Conservation (phyloP, 2,329 filamentous ascomycete genomes). For the Aspergillus fumigatus region DNA sequence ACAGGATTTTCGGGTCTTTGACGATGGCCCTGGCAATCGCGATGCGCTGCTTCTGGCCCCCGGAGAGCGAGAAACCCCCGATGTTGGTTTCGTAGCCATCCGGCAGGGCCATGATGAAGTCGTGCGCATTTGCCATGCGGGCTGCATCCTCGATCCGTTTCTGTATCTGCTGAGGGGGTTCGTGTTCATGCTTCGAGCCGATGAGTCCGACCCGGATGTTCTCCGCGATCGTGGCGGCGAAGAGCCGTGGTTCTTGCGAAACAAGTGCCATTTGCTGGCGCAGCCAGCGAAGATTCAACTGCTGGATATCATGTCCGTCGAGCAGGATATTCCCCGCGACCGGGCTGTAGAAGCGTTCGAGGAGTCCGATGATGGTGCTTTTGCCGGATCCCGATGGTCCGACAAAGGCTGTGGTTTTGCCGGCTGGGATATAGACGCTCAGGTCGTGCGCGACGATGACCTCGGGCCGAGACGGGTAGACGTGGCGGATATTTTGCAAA, state of each 20-base stretch:
- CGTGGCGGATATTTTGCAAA: slow-evolving; percentile 42
- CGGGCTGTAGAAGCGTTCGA: slow-evolving; percentile 57
- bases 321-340: slow-evolving; percentile 49
- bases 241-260: slow-evolving; percentile 79
- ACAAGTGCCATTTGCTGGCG: slow-evolving; percentile 70
- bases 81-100: neutral
- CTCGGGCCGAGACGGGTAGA: slow-evolving; percentile 45
- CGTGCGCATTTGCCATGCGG: slow-evolving; percentile 59
- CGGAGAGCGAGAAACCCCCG: neutral
- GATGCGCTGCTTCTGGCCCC: neutral
- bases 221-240: slow-evolving; percentile 73
- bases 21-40: slow-evolving; percentile 80
- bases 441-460: slow-evolving; percentile 42
- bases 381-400: slow-evolving; percentile 48
- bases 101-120: slow-evolving; percentile 59
- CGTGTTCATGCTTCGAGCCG: slow-evolving; percentile 64
- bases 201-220: slow-evolving; percentile 62
- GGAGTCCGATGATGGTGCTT: slow-evolving; percentile 45
- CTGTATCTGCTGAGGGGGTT: slow-evolving; percentile 49
- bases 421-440: slow-evolving; percentile 41
- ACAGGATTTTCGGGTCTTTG: slow-evolving; percentile 77
- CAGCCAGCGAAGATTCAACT: slow-evolving; percentile 60
- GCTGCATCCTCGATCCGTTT: slow-evolving; percentile 17
- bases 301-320: slow-evolving; percentile 70
- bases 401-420: slow-evolving; percentile 53